Percentiles rank a stretch among this genome's conserved stretches.
These are phyloP conservation scores for Zychaea mexicana DNA, from an alignment of 371 early-diverging fungal genomes.

Conservation along the genomic window DNA sequence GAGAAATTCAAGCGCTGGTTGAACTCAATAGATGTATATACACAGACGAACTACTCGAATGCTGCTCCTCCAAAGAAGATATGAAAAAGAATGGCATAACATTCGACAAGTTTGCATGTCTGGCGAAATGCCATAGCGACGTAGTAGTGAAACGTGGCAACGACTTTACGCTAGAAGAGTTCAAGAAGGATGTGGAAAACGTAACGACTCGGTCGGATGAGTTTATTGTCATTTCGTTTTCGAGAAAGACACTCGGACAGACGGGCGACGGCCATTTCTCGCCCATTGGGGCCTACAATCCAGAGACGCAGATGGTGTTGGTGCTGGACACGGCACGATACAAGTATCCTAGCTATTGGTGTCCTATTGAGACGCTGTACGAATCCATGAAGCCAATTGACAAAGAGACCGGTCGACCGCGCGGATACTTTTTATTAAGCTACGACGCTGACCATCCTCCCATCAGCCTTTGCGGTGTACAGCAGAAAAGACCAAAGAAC, in stretches of 20 bases:
- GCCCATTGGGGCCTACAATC: conserved; percentile 73
- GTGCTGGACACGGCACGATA: conserved; percentile 80
- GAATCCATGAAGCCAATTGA: conserved; percentile 84
- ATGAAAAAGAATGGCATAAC: conserved; percentile 87
- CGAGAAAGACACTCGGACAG: conserved; percentile 78
- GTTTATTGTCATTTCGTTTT: conserved; percentile 89
- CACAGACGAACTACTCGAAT: conserved; percentile 82
- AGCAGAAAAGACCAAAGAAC: background rate
- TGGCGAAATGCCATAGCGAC: conserved; percentile 85
- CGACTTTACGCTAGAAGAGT: conserved; percentile 72
- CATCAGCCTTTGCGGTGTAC: conserved; percentile 39
- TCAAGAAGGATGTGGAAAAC: conserved; percentile 69
- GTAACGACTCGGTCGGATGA: conserved; percentile 70
- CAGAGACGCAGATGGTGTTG: conserved; percentile 66
- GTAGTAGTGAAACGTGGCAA: conserved; percentile 74
- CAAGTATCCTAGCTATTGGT: conserved; percentile 87
- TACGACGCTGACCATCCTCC: conserved; percentile 49
- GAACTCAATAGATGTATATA: too few relatives aligned
- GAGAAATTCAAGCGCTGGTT: too few relatives aligned
- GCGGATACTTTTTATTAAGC: conserved; percentile 87
- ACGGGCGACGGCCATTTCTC: conserved; percentile 92
- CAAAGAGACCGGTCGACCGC: conserved; percentile 73
- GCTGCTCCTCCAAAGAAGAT: conserved; percentile 77
- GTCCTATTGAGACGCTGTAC: conserved; percentile 68
- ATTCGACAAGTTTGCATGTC: conserved; percentile 85